phyloP scores from a whole-genome alignment of 805 yeast genomes.

The Zygoascus bituminiphila region DNA sequence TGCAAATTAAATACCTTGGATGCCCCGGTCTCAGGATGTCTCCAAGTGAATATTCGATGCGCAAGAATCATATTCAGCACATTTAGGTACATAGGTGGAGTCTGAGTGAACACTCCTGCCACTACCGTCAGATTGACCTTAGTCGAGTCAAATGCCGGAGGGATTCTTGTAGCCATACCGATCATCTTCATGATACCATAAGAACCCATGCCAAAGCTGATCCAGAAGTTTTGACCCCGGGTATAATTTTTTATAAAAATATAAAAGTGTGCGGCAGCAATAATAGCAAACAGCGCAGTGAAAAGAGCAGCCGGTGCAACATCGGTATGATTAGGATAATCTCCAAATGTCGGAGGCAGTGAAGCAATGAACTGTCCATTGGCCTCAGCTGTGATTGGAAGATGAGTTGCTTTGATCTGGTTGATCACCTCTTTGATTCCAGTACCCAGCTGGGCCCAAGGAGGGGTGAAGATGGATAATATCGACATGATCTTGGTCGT shows the following conservation, averaged over 20 bases:
- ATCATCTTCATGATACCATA: slow-evolving; percentile 46
- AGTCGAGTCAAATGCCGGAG: slow-evolving; percentile 51
- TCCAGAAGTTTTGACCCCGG: slow-evolving; percentile 55
- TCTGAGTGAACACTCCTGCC: slow-evolving; percentile 45
- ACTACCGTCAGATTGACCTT: slow-evolving; percentile 45
- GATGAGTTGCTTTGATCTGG: slow-evolving; percentile 12
- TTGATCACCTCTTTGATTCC: slow-evolving; percentile 21
- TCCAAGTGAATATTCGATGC: slow-evolving; percentile 68
- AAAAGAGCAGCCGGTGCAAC: slow-evolving; percentile 54
- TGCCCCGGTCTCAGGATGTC: slow-evolving; percentile 65
- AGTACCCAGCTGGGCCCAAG: slow-evolving; percentile 19
- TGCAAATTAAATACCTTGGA: slow-evolving; percentile 38
- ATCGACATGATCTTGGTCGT: not conserved
- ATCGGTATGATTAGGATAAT: slow-evolving; percentile 48
- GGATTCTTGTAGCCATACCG: slow-evolving; percentile 51
- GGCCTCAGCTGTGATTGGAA: slow-evolving; percentile 13
- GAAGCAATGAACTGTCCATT: slow-evolving; percentile 15
- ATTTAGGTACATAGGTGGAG: slow-evolving; percentile 50
- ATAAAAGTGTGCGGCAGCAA: slow-evolving; percentile 39
- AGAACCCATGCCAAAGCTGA: slow-evolving; percentile 45
- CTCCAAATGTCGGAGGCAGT: slow-evolving; percentile 44
- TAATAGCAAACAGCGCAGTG: slow-evolving; percentile 41
- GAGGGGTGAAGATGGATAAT: slow-evolving; percentile 12
- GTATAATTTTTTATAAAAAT: slow-evolving; percentile 41
- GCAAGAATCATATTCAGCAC: slow-evolving; percentile 57